Evolutionary conservation across 2,329 filamentous ascomycete genomes (phyloP).

Genomic region (Chaetomium sp.): DNA sequence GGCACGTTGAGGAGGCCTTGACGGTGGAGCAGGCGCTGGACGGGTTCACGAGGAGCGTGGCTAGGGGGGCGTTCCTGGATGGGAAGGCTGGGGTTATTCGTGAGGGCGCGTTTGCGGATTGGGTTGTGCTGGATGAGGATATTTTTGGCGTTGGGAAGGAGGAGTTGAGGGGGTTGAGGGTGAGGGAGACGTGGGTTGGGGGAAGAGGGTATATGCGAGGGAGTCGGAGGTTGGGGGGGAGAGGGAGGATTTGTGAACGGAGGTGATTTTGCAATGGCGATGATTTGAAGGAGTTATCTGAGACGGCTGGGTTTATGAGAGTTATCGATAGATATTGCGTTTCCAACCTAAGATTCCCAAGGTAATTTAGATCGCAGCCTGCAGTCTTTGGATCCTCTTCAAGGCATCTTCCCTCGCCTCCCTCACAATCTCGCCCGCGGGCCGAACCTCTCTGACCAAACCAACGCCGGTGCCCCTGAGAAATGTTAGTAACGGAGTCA

Average conservation of each 20-base stretch:
- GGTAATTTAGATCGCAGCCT: conserved; percentile 8
- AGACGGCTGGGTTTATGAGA: not conserved
- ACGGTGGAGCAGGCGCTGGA: conserved; percentile 60
- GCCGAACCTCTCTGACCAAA: conserved; percentile 46
- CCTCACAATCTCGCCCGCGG: conserved; percentile 49
- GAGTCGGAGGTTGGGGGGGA: conserved; percentile 22
- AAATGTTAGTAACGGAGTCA: not conserved
- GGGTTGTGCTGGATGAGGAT: conserved; percentile 67
- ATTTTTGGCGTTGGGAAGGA: conserved; percentile 55
- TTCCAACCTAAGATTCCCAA: not conserved
- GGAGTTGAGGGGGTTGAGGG: conserved; percentile 54
- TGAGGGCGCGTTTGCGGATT: conserved; percentile 66
- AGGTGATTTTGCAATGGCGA: too few relatives aligned
- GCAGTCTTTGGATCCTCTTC: conserved; percentile 40
- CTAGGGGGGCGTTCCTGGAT: conserved; percentile 62
- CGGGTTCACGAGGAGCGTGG: conserved; percentile 63
- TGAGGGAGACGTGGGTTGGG: conserved; percentile 69
- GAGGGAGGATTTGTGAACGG: conserved; percentile 24
- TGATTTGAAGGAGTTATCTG: not conserved
- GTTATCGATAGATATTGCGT: not conserved
- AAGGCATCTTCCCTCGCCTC: conserved; percentile 45
- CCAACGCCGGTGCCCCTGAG: conserved; percentile 48
- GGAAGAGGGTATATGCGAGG: conserved; percentile 52
- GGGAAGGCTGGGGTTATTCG: conserved; percentile 60
- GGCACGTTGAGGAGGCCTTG: conserved; percentile 62